phyloP scores from a whole-genome alignment of 495 filamentous ascomycete genomes.

The Penicillium flavigenum region DNA sequence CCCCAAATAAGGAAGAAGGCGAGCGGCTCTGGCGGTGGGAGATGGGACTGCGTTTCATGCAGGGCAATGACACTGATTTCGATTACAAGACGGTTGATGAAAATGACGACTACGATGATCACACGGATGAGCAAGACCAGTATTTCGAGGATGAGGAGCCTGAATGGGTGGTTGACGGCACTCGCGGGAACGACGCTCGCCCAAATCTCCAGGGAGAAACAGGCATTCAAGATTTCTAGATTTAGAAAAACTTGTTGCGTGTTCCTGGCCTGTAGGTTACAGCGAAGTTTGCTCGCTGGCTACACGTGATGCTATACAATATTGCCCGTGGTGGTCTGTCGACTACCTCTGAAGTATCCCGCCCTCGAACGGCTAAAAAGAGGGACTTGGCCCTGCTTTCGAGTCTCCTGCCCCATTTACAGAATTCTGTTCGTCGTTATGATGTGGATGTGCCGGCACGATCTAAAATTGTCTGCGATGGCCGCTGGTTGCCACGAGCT shows the following conservation, averaged over 20 bases:
- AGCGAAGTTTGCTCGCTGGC: background rate
- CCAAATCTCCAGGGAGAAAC: conserved; percentile 63
- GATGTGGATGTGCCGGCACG: background rate
- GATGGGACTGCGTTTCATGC: conserved; percentile 67
- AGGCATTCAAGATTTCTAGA: conserved; percentile 77
- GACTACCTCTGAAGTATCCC: background rate
- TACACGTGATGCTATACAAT: background rate
- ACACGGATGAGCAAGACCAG: conserved; percentile 59
- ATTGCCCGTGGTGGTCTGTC: background rate
- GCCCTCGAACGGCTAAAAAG: background rate
- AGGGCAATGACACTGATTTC: conserved; percentile 72
- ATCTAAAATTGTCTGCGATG: background rate
- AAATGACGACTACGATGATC: conserved; percentile 68
- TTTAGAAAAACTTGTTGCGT: background rate
- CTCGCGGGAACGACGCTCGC: conserved; percentile 35
- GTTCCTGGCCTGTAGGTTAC: background rate
- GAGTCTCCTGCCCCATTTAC: background rate
- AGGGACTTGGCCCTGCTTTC: background rate
- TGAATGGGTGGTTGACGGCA: conserved; percentile 54
- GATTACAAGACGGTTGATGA: conserved; percentile 68
- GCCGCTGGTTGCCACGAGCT: background rate
- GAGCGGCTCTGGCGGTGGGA: conserved; percentile 63
- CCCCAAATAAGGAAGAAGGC: conserved; percentile 63
- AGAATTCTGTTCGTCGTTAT: background rate
- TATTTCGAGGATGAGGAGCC: conserved; percentile 80